A percentile compares a stretch with the other conserved stretches of the same genome.
These are phyloP conservation scores for Diaporthe amygdali DNA, from an alignment of 2,329 filamentous ascomycete species.

Conservation along the genomic window DNA sequence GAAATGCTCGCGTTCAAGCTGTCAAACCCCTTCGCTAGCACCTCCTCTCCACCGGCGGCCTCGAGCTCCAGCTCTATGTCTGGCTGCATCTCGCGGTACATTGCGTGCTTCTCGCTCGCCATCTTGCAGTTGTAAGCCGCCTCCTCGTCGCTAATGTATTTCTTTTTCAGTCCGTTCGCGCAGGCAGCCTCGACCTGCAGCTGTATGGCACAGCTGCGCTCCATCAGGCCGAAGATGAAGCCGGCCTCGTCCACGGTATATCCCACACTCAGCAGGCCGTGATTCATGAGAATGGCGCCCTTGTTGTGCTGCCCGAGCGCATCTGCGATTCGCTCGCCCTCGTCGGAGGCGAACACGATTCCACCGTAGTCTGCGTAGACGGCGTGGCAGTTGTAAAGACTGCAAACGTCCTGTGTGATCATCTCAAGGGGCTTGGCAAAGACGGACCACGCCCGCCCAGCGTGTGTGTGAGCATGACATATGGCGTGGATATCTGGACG, in stretches of 20 bases:
- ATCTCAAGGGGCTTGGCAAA: conserved; percentile 72
- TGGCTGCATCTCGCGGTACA: conserved; percentile 52
- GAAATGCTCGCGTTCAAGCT: conserved; percentile 16
- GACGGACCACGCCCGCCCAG: conserved; percentile 70
- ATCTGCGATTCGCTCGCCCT: conserved; percentile 67
- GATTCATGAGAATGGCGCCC: conserved; percentile 71
- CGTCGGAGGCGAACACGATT: conserved; percentile 63
- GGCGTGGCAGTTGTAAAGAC: conserved; percentile 65
- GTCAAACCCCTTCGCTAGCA: conserved; percentile 34
- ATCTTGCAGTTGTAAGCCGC: conserved; percentile 47
- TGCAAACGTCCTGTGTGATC: conserved; percentile 71
- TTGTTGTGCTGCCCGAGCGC: conserved; percentile 64
- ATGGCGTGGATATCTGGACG: conserved; percentile 69
- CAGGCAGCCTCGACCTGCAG: conserved; percentile 69
- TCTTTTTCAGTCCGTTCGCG: conserved; percentile 49
- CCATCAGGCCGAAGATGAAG: conserved; percentile 72
- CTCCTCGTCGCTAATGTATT: conserved; percentile 44
- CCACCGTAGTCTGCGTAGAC: conserved; percentile 65
- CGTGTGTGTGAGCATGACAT: conserved; percentile 71
- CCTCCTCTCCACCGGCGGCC: conserved; percentile 40
- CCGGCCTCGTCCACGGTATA: conserved; percentile 76
- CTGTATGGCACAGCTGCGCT: conserved; percentile 72
- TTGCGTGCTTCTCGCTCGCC: conserved; percentile 50
- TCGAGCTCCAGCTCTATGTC: conserved; percentile 53
- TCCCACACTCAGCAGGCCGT: conserved; percentile 75